Percentiles rank a stretch among this genome's conserved stretches.
phyloP scores from a whole-genome alignment of 2,329 filamentous ascomycete genomes.

The Phyllosticta ampelicida region DNA sequence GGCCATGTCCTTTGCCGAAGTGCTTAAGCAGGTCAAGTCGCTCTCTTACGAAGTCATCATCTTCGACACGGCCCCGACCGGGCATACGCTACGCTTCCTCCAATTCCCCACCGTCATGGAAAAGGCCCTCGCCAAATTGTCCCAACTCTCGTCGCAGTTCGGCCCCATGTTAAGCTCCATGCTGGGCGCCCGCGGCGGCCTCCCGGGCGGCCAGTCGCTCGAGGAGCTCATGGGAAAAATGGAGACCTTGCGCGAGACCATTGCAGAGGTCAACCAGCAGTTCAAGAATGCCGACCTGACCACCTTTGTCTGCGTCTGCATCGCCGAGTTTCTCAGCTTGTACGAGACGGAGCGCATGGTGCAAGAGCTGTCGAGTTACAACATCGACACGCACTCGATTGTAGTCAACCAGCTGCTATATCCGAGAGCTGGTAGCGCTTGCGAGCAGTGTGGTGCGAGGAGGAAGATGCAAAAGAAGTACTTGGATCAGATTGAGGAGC shows the following conservation, averaged over 20 bases:
- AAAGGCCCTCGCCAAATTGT: slow-evolving; percentile 95
- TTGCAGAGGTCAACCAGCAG: slow-evolving; percentile 90
- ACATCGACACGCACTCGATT: slow-evolving; percentile 93
- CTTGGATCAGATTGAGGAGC: slow-evolving; percentile 92
- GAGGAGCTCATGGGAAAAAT: slow-evolving; percentile 91
- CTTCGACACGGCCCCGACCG: slow-evolving; percentile 96
- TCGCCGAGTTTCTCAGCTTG: slow-evolving; percentile 89
- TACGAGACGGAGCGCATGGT: slow-evolving; percentile 99
- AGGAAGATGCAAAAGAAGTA: slow-evolving; percentile 99
- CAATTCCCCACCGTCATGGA: slow-evolving; percentile 97
- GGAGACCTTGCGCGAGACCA: slow-evolving; percentile 84
- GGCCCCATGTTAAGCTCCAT: slow-evolving; percentile 92
- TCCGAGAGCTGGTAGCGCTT: slow-evolving; percentile 71
- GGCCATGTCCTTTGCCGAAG: slow-evolving; percentile 98
- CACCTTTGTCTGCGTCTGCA: slow-evolving; percentile 97
- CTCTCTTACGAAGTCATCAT: slow-evolving; percentile 98
- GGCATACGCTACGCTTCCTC: slow-evolving; percentile 95
- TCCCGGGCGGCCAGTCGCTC: slow-evolving; percentile 88
- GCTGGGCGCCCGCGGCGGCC: slow-evolving; percentile 62
- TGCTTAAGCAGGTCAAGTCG: slow-evolving; percentile 97
- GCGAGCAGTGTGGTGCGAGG: slow-evolving; percentile 89
- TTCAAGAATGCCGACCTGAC: slow-evolving; percentile 96
- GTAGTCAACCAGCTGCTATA: slow-evolving; percentile 97
- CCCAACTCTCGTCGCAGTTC: slow-evolving; percentile 86
- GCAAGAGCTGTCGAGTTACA: slow-evolving; percentile 85